Conservation (phyloP, 176 grass and related monocot species). For the Phoenix roebelenii region DNA sequence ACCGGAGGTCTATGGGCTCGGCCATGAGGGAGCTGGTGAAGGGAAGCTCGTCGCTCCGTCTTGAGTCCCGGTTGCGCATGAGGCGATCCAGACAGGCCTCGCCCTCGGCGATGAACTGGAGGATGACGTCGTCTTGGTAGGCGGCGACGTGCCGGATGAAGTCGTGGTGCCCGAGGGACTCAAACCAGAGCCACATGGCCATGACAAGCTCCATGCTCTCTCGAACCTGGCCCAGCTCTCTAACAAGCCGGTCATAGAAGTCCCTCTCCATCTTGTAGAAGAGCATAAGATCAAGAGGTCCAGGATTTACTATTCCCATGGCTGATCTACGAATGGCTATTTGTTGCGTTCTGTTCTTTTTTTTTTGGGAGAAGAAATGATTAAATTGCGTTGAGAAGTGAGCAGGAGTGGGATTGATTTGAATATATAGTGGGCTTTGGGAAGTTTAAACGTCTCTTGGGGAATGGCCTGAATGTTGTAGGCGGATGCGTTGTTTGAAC, state of each 20-base stretch:
- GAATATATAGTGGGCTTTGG: no score
- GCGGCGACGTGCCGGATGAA: slow-evolving; percentile 37
- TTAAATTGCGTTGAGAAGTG: no score
- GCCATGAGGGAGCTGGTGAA: slow-evolving; percentile 42
- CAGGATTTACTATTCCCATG: slow-evolving; percentile 16
- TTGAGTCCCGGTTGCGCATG: not conserved
- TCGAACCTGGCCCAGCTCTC: slow-evolving; percentile 26
- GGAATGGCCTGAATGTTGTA: no score
- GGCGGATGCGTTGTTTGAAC: no score
- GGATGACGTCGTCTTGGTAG: slow-evolving; percentile 24
- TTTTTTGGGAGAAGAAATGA: no score
- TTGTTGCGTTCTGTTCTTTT: no score
- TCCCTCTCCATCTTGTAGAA: slow-evolving; percentile 45
- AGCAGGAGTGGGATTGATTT: no score
- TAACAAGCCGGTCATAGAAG: slow-evolving; percentile 37
- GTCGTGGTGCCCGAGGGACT: slow-evolving; percentile 34
- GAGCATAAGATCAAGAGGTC: slow-evolving; percentile 13
- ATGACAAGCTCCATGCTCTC: slow-evolving; percentile 39
- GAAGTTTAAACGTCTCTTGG: no score
- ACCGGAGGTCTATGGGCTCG: slow-evolving; percentile 26
- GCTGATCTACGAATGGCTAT: not conserved
- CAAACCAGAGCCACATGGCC: slow-evolving; percentile 61
- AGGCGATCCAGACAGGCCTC: slow-evolving; percentile 41
- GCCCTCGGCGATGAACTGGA: slow-evolving; percentile 44
- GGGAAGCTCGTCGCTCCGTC: slow-evolving; percentile 6